Conservation (phyloP, 139 green algal species). For the Chlamydomonas incerta region DNA sequence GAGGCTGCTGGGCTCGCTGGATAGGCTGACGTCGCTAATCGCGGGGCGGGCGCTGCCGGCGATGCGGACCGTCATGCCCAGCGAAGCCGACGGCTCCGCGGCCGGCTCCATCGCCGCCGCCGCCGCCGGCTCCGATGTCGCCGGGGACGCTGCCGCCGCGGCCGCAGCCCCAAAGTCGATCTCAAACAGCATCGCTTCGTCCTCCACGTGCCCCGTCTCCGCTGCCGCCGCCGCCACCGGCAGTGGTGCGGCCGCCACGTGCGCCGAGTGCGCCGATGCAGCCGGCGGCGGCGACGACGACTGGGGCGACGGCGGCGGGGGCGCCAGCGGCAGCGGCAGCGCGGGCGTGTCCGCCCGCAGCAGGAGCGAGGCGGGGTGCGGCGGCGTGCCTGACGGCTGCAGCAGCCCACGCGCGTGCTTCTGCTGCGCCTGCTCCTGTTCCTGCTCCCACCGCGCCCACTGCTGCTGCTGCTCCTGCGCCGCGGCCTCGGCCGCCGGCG, state of each 20-base stretch:
- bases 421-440: background rate
- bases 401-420: background rate
- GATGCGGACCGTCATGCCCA: too few relatives aligned
- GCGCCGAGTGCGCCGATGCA: background rate
- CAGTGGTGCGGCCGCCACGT: too few relatives aligned
- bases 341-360: background rate
- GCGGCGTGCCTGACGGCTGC: background rate
- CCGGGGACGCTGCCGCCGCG: too few relatives aligned
- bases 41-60: too few relatives aligned
- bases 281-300: background rate
- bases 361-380: background rate
- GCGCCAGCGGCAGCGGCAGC: background rate
- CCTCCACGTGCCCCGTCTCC: too few relatives aligned
- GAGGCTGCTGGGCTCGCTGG: background rate
- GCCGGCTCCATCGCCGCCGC: too few relatives aligned
- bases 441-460: background rate
- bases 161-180: too few relatives aligned
- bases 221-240: too few relatives aligned
- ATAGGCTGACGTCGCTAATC: too few relatives aligned
- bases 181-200: too few relatives aligned
- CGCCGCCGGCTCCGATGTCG: too few relatives aligned
- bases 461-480: constrained; percentile 9
- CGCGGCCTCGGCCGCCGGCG: background rate
- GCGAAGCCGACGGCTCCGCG: too few relatives aligned
- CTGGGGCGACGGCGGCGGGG: background rate